Evolutionary conservation across 2,329 filamentous ascomycete genomes (phyloP).

Genomic region (Domatiomyces globalis): DNA sequence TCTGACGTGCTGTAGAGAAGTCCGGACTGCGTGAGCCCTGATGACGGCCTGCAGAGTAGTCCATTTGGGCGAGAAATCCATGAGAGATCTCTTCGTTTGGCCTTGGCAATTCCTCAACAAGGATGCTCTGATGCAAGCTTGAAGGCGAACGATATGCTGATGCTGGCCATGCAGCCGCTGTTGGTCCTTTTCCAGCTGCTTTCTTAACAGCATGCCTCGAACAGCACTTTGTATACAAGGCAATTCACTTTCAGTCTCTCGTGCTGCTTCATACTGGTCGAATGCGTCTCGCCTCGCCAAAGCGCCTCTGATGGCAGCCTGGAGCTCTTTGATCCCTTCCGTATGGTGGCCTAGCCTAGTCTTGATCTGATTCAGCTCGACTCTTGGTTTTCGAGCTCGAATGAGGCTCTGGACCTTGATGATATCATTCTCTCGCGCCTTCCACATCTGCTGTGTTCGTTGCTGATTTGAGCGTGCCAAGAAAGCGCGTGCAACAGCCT

Average conservation of each 20-base stretch:
- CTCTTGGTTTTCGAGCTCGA: conserved; percentile 40
- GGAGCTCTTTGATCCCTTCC: conserved; percentile 35
- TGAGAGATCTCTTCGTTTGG: conserved; percentile 28
- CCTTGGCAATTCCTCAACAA: conserved; percentile 26
- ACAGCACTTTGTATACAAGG: conserved; percentile 48
- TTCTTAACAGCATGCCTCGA: conserved; percentile 36
- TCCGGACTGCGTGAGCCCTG: conserved; percentile 27
- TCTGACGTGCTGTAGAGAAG: conserved; percentile 21
- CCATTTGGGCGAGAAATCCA: conserved; percentile 29
- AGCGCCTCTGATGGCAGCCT: conserved; percentile 41
- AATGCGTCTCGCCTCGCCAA: conserved; percentile 28
- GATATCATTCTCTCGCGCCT: conserved; percentile 55
- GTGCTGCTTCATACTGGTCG: conserved; percentile 46
- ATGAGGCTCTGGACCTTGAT: conserved; percentile 69
- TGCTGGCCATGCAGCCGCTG: conserved; percentile 9
- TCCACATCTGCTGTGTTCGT: conserved; percentile 53
- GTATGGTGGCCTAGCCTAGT: conserved; percentile 27
- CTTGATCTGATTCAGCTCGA: conserved; percentile 30
- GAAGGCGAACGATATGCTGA: conserved; percentile 34
- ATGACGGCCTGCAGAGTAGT: conserved; percentile 32
- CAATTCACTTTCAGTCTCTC: conserved; percentile 50
- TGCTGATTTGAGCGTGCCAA: conserved; percentile 52
- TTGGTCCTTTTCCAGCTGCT: conserved; percentile 5
- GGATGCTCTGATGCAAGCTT: conserved; percentile 25
- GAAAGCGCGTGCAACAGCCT: conserved; percentile 65